These are phyloP conservation scores for Termitomyces sp. DNA, from an alignment of 768 basidiomycete species.

Conservation along the genomic window DNA sequence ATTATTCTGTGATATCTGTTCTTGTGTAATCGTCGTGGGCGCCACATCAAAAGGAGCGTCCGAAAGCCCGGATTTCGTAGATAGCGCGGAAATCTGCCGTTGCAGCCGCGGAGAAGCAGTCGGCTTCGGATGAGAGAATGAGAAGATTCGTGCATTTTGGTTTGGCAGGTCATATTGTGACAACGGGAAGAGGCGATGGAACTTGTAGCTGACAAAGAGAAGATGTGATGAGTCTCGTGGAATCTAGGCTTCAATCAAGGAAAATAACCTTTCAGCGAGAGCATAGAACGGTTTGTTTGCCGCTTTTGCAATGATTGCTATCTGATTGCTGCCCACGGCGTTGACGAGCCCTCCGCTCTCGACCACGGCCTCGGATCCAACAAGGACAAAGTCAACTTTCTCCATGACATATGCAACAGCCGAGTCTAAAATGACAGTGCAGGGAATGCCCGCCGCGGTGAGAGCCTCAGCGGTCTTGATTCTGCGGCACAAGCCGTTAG, in stretches of 20 bases:
- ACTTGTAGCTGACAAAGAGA: conserved; percentile 74
- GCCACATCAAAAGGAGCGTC: conserved; percentile 16
- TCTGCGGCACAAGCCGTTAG: conserved; percentile 33
- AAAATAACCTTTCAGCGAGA: conserved; percentile 73
- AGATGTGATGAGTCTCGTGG: conserved; percentile 10
- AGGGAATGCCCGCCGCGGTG: conserved; percentile 87
- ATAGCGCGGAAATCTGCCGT: conserved; percentile 10
- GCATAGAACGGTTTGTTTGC: conserved; percentile 96
- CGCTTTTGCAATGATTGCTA: conserved; percentile 93
- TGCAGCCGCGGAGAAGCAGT: conserved; percentile 19
- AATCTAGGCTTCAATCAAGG: conserved; percentile 14
- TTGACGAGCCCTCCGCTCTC: conserved; percentile 93
- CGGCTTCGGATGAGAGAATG: conserved; percentile 47
- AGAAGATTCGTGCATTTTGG: conserved; percentile 68
- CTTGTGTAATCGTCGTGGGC: conserved; percentile 59
- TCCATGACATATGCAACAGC: conserved; percentile 98
- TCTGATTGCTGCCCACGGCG: conserved; percentile 93
- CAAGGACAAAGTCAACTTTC: conserved; percentile 89
- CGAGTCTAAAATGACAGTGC: conserved; percentile 91
- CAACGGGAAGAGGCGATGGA: conserved; percentile 91
- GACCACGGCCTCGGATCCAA: conserved; percentile 97
- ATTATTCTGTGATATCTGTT: conserved; percentile 77
- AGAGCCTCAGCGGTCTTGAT: conserved; percentile 88
- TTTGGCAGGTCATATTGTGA: conserved; percentile 88
- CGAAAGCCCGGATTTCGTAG: conserved; percentile 11